Base-by-base conservation (phyloP, 169 alveolate species). In the Eimeria zaria region DNA sequence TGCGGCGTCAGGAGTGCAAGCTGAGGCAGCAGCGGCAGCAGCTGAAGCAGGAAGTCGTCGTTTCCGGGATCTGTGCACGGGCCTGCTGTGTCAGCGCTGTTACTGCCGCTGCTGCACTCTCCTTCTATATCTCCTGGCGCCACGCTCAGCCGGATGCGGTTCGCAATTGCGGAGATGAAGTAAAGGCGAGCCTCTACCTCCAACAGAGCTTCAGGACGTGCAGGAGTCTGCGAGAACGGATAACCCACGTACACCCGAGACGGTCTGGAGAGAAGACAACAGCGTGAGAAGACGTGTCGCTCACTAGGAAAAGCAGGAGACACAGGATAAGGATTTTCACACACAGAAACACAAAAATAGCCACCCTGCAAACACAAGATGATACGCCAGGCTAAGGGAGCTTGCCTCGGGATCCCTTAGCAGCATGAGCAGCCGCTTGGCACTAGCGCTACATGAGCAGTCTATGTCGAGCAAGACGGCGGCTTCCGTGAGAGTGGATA, bases 11-110 rank as follows among this genome's bases (percentile, higher is more conserved):
- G 89, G 83, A 44, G 36, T 12, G 87, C 92, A 39, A 93, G 60
- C 76, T 80, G 96, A 64, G 96, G 96, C 78, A 93, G 93, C 41
- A 69, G 69, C 53, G 53, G 89, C 80, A 93, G 89, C 58, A 69
- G 71, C 60, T 60, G 87, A 44, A 87, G 87, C 36, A 93, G 55
- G 39, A 78, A 80, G 33, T 14, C 24, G 62, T 60, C 93, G 46
- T 83, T 16, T n/a, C 93, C 6, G 51, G 91, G 46, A 41, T 51
- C 76, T 33, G 71, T 30, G 33, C 78, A 22, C 6, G 41, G 36
- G 53, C 58, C 33, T 30, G 71, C 92, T 30, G 62, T 0, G 14
- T 46, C 41, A 11, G 12, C 84, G 48, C 84, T 73, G 84, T 30
- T 51, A 60, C 48, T 87, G 81, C 83, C 11, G 27, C 60, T 55